Conservation (phyloP, 2,329 filamentous ascomycete species). For the Colletotrichum coccodes region DNA sequence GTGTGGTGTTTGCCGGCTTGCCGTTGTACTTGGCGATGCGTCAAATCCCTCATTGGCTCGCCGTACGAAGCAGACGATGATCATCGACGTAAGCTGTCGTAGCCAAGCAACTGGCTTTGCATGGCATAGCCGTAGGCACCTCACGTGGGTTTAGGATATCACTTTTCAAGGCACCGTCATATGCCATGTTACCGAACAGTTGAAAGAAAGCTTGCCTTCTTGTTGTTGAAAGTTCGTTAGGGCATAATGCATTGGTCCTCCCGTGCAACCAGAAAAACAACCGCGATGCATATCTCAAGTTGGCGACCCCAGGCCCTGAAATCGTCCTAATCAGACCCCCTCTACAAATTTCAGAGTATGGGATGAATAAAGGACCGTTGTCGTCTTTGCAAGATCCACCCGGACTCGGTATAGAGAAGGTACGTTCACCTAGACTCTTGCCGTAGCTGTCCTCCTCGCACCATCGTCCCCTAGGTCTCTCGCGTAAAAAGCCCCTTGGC, state of each 20-base stretch:
- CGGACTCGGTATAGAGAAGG: constrained; percentile 7
- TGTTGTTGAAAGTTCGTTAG: constrained; percentile 1
- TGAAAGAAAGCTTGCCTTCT: not conserved
- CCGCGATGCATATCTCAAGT: constrained; percentile 16
- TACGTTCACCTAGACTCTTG: not conserved
- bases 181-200: not conserved
- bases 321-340: not conserved
- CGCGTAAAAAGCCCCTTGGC: not conserved
- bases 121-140: not conserved
- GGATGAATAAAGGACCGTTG: not conserved
- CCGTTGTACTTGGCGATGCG: not conserved
- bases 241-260: constrained; percentile 22
- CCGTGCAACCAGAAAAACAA: constrained; percentile 15
- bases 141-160: not conserved
- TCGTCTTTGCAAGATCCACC: not conserved
- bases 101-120: not conserved
- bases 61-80: not conserved
- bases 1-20: not conserved
- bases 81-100: not conserved
- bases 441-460: constrained; percentile 1
- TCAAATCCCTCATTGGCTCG: not conserved
- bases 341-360: constrained; percentile 18
- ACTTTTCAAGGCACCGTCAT: too few relatives aligned
- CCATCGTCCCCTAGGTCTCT: not conserved
- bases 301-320: constrained; percentile 10